Conservation (phyloP, 2,329 filamentous ascomycete genomes). For the Arthrobotrys pseudoclavata region DNA sequence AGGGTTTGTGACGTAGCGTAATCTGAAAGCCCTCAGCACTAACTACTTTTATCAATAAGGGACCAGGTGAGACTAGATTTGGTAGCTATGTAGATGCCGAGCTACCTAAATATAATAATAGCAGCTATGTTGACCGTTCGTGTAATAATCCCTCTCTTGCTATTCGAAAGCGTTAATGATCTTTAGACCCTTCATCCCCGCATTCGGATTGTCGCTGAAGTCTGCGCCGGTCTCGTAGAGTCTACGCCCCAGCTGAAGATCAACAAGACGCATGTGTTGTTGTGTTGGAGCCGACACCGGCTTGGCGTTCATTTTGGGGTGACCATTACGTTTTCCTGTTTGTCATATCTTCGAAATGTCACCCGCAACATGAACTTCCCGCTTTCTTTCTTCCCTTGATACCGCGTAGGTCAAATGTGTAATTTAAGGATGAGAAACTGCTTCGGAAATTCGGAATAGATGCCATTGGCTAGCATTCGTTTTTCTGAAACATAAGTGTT, state of each 20-base stretch:
- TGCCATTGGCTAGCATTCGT: constrained; percentile 22
- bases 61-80: neutral
- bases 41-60: neutral
- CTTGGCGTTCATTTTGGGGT: constrained; percentile 29
- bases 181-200: neutral
- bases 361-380: constrained; percentile 16
- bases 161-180: neutral
- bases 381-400: constrained; percentile 6
- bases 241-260: neutral
- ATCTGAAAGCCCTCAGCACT: neutral
- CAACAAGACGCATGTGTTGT: constrained; percentile 11
- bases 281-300: constrained; percentile 39
- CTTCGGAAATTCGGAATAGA: constrained; percentile 44
- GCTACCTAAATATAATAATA: constrained; percentile 4
- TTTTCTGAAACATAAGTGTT: constrained; percentile 47
- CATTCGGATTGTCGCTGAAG: constrained; percentile 1
- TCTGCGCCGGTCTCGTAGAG: neutral
- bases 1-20: neutral
- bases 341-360: constrained; percentile 39
- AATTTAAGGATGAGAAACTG: neutral
- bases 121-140: neutral
- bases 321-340: constrained; percentile 48
- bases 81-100: neutral
- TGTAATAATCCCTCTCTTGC: neutral
- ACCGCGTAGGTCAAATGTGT: constrained; percentile 6